Percentiles rank a stretch among this genome's conserved stretches.
Evolutionary conservation across 306 rosid species (phyloP).

Genomic region (Pachyrhizus erosus): DNA sequence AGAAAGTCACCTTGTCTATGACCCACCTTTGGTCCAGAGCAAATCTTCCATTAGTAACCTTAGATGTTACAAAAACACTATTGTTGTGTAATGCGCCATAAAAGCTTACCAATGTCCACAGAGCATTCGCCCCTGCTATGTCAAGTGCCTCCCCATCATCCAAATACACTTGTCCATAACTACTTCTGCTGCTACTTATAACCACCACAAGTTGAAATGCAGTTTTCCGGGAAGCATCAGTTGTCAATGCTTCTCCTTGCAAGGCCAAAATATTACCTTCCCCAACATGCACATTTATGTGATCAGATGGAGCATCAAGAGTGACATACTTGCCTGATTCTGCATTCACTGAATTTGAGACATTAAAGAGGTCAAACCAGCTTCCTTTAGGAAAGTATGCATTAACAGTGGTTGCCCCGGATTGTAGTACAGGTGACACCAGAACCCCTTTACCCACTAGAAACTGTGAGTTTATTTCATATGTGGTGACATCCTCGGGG

Average conservation of each 20-base stretch:
- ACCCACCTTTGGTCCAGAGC: conserved; percentile 67
- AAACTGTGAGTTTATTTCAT: conserved; percentile 76
- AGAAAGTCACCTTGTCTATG: conserved; percentile 61
- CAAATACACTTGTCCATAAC: conserved; percentile 73
- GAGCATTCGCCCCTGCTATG: conserved; percentile 58
- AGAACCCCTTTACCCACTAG: conserved; percentile 74
- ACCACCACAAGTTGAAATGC: conserved; percentile 73
- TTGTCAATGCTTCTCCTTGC: conserved; percentile 78
- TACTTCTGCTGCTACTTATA: conserved; percentile 38
- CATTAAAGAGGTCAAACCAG: conserved; percentile 88
- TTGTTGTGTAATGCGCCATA: conserved; percentile 31
- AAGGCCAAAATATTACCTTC: conserved; percentile 82
- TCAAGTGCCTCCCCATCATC: conserved; percentile 77
- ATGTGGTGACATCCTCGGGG: conserved; percentile 73
- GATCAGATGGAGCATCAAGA: conserved; percentile 75
- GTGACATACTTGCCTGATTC: conserved; percentile 58
- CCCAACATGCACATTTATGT: conserved; percentile 73
- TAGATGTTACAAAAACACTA: conserved; percentile 50
- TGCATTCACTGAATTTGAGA: conserved; percentile 59
- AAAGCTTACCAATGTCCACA: conserved; percentile 72
- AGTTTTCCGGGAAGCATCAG: conserved; percentile 54
- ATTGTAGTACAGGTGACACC: conserved; percentile 74
- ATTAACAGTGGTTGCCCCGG: conserved; percentile 62
- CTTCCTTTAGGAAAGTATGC: conserved; percentile 87
- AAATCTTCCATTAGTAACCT: conserved; percentile 64